Evolutionary conservation across 306 rosid species (phyloP).

Genomic region (Pyrus communis): DNA sequence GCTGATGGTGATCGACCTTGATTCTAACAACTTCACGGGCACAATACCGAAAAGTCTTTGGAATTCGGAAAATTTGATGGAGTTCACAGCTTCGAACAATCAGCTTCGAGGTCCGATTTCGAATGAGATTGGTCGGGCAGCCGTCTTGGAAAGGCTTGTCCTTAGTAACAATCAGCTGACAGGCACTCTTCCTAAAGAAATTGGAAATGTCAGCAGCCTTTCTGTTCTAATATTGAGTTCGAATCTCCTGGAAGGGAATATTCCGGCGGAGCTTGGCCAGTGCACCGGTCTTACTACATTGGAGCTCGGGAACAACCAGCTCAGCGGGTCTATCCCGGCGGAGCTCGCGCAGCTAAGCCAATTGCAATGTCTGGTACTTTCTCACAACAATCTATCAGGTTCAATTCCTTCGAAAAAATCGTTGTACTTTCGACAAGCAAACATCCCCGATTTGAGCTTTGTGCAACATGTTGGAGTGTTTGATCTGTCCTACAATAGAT

Average conservation of each 20-base stretch:
- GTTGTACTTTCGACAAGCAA: slow-evolving; percentile 56
- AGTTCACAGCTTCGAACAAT: slow-evolving; percentile 81
- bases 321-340: slow-evolving; percentile 67
- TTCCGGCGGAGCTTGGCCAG: slow-evolving; percentile 57
- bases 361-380: slow-evolving; percentile 82
- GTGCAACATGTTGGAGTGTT: slow-evolving; percentile 86
- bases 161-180: slow-evolving; percentile 56
- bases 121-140: slow-evolving; percentile 63
- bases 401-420: slow-evolving; percentile 67
- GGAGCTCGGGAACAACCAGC: slow-evolving; percentile 76
- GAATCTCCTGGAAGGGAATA: slow-evolving; percentile 65
- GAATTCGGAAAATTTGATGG: slow-evolving; percentile 55
- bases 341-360: slow-evolving; percentile 48
- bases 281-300: slow-evolving; percentile 67
- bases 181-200: slow-evolving; percentile 68
- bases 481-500: slow-evolving; percentile 73
- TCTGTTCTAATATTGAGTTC: slow-evolving; percentile 76
- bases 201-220: slow-evolving; percentile 58
- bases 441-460: slow-evolving; percentile 78
- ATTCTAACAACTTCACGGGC: slow-evolving; percentile 80
- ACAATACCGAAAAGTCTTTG: slow-evolving; percentile 54
- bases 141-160: slow-evolving; percentile 57
- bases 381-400: slow-evolving; percentile 79
- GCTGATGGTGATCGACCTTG: slow-evolving; percentile 67
- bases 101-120: slow-evolving; percentile 64